Percentiles rank a stretch among this genome's conserved stretches.
These are phyloP conservation scores for Elsinoe arachidis DNA, from an alignment of 2,329 filamentous ascomycete genomes.

Conservation along the genomic window DNA sequence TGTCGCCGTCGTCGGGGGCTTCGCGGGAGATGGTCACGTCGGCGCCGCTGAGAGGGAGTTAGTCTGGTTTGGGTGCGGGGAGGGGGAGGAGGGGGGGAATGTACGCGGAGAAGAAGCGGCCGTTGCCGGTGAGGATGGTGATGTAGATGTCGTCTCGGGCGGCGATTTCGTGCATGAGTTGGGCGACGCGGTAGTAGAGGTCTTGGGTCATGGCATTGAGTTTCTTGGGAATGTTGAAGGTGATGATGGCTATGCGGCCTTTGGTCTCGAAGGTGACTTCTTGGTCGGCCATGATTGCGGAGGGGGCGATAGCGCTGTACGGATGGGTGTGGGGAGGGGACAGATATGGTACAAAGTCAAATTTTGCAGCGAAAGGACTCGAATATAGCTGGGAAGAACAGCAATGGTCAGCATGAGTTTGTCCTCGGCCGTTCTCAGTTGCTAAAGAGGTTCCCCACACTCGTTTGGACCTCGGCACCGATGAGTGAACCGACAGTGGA, in stretches of 20 bases:
- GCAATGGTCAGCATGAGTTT: not conserved
- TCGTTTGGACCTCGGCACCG: not conserved
- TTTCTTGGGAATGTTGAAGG: constrained; percentile 75
- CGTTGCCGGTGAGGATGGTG: constrained; percentile 75
- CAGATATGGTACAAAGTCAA: not conserved
- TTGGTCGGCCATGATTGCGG: constrained; percentile 27
- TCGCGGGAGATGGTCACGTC: constrained; percentile 56
- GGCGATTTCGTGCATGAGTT: constrained; percentile 68
- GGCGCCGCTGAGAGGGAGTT: constrained; percentile 55
- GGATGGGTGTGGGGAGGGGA: not conserved
- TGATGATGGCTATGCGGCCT: constrained; percentile 71
- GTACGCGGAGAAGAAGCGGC: constrained; percentile 80
- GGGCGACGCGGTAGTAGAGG: constrained; percentile 69
- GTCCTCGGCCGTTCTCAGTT: not conserved
- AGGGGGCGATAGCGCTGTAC: not conserved
- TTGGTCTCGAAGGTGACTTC: constrained; percentile 53
- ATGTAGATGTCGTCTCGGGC: constrained; percentile 70
- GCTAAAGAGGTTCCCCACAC: not conserved
- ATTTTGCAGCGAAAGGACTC: no score
- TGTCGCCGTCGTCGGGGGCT: constrained; percentile 32
- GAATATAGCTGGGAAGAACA: no score
- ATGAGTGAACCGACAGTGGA: constrained; percentile 2
- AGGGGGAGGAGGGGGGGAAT: constrained; percentile 21
- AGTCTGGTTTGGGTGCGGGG: not conserved
- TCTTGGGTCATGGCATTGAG: constrained; percentile 70